phyloP scores from a whole-genome alignment of 345 rosid genomes.

The Linum tenue region DNA sequence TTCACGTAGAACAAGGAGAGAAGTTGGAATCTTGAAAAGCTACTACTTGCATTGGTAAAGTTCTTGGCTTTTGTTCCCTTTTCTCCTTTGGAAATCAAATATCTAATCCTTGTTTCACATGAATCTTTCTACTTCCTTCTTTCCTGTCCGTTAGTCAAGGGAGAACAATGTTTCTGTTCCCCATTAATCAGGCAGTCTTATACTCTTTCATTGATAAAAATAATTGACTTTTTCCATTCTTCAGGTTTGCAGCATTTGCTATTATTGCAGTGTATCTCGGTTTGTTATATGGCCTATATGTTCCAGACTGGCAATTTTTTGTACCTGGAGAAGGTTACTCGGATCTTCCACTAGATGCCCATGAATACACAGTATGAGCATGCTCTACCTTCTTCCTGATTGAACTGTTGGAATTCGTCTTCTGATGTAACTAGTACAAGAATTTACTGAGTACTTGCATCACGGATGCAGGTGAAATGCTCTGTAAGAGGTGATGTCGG shows the following conservation, averaged over 20 bases:
- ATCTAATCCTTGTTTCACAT: too few relatives aligned
- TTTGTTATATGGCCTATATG: conserved; percentile 58
- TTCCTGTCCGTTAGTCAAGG: too few relatives aligned
- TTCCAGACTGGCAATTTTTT: conserved; percentile 72
- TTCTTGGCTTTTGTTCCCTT: neutral
- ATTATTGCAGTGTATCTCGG: conserved; percentile 38
- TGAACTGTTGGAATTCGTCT: neutral
- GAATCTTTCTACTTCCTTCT: too few relatives aligned
- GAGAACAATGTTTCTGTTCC: too few relatives aligned
- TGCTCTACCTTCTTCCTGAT: neutral
- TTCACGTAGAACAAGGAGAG: conserved; percentile 16
- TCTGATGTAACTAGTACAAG: too few relatives aligned
- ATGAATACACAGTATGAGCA: conserved; percentile 20
- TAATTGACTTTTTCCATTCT: neutral
- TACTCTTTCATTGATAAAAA: neutral
- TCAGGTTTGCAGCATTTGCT: conserved; percentile 47
- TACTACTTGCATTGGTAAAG: conserved; percentile 34
- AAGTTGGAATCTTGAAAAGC: conserved; percentile 18
- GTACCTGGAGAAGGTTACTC: conserved; percentile 25
- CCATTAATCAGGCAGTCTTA: neutral
- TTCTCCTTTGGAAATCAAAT: too few relatives aligned
- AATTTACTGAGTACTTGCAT: too few relatives aligned
- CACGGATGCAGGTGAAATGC: conserved; percentile 51
- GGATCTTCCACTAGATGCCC: neutral
- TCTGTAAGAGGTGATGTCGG: conserved; percentile 65